Base-by-base conservation (phyloP, 768 basidiomycete species). In the Lactarius trivialis region DNA sequence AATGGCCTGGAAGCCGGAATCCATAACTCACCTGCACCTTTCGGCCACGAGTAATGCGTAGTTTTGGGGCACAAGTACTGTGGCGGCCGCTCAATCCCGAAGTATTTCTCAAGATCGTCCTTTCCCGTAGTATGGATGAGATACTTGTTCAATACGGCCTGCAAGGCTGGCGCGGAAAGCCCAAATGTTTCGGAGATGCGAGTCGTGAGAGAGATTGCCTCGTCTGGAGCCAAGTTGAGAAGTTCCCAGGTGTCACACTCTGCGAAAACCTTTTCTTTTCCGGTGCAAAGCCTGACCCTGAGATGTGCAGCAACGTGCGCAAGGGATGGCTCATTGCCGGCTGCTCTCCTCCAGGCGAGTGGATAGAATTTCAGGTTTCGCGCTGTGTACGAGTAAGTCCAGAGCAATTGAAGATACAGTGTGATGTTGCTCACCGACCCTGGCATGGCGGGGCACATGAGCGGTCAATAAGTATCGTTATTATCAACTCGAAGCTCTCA, bases 351-450 rank as follows among this genome's bases (percentile, higher is more conserved):
- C 50, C 80, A 68, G 6, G 79, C 73, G 1, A 81, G 68, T 1
- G 79, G 76, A 62, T 79, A 81, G 60, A 73, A 80, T 62, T 81
- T 80, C 57, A 80, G 69, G 66, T 80, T 79, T 14, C 78, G 77
- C 17, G 78, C 80, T 76, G 67, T 48, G 15, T 19, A 36, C 24
- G 24, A 54, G 32, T 60, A 32, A 63, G 57, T n/a, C 7, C 26
- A 28, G 14, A 43, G 58, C 21, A n/a, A 15, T 33, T 33, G 17
- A 28, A 26, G 33, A 53, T 43, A 53, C 12, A 17, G 37, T 12
- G 14, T 8, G 57, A 61, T 11, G 28, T 24, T 61, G 60, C 58
- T 52, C 41, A 64, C 59, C 60, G 34, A 54, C 56, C 65, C 65
- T 60, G 43, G 19, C 6, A 45, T 30, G 33, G n/a, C 45, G 45